phyloP scores from a whole-genome alignment of 1,284 basidiomycete species.

The Porogramme epimiltina region DNA sequence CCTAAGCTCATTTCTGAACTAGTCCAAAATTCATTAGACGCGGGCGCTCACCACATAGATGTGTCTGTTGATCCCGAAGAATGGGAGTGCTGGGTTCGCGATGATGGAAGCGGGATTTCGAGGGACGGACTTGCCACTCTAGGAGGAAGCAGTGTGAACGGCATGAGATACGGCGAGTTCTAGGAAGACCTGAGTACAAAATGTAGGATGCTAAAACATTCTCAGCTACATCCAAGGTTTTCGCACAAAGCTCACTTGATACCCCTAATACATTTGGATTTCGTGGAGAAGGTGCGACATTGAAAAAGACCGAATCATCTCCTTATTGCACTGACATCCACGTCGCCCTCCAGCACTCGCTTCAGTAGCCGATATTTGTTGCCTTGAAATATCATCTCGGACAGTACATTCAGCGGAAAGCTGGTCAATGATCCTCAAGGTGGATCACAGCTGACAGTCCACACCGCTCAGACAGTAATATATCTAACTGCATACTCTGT shows the following conservation, averaged over 20 bases:
- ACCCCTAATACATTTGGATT: constrained; percentile 78
- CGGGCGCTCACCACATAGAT: constrained; percentile 61
- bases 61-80: constrained; percentile 67
- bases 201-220: neutral
- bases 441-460: constrained; percentile 28
- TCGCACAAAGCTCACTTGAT: constrained; percentile 49
- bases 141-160: constrained; percentile 49
- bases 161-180: constrained; percentile 64
- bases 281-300: constrained; percentile 93
- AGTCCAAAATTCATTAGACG: constrained; percentile 82
- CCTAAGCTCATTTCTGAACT: constrained; percentile 81
- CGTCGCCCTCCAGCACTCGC: constrained; percentile 61
- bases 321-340: too few relatives aligned
- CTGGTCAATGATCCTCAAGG: constrained; percentile 79
- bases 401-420: constrained; percentile 57
- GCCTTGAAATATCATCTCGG: constrained; percentile 78
- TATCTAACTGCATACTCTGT: too few relatives aligned
- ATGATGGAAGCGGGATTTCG: constrained; percentile 79
- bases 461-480: constrained; percentile 7
- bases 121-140: constrained; percentile 59
- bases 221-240: constrained; percentile 74
- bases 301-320: constrained; percentile 10
- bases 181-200: neutral
- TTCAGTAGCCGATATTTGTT: constrained; percentile 77
- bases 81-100: constrained; percentile 82